Evolutionary conservation across 176 grass and related monocot species (phyloP).

Genomic region (Canna indica): DNA sequence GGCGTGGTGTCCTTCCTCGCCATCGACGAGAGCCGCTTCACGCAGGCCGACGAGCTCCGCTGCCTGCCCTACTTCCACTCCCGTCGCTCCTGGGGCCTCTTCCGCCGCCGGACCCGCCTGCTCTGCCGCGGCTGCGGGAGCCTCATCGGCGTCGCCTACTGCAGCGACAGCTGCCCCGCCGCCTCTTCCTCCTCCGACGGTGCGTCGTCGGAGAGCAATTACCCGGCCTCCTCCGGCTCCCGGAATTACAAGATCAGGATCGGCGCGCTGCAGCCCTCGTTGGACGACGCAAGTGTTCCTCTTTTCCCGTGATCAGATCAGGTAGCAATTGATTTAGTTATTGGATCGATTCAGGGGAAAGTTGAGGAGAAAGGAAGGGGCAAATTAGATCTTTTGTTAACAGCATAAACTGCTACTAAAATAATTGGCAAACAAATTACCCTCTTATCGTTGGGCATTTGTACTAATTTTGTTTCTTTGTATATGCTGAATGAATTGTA

Average conservation of each 20-base stretch:
- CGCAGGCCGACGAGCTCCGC: conserved; percentile 45
- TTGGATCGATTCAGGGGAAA: background rate
- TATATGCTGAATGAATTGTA: too few species aligned
- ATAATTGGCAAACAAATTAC: too few species aligned
- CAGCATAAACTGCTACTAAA: too few species aligned
- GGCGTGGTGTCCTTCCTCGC: conserved; percentile 51
- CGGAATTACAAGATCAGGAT: conserved; percentile 59
- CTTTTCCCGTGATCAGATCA: conserved; percentile 17
- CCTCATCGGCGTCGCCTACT: conserved; percentile 34
- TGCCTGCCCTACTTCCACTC: conserved; percentile 52
- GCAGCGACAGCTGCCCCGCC: background rate
- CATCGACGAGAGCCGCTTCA: conserved; percentile 61
- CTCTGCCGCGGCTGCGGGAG: conserved; percentile 58
- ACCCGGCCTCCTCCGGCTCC: background rate
- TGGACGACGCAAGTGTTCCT: conserved; percentile 23
- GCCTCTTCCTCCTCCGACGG: background rate
- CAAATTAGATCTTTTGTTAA: too few species aligned
- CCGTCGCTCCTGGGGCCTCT: conserved; percentile 41
- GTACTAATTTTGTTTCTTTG: too few species aligned
- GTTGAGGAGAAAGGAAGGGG: too few species aligned
- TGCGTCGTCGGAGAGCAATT: background rate
- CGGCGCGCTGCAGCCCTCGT: conserved; percentile 51
- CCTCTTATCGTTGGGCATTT: too few species aligned
- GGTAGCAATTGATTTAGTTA: background rate
- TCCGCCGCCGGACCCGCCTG: conserved; percentile 38